Evolutionary conservation across 192 early-diverging fungal species (phyloP).

Genomic region (Coemansia sp.): DNA sequence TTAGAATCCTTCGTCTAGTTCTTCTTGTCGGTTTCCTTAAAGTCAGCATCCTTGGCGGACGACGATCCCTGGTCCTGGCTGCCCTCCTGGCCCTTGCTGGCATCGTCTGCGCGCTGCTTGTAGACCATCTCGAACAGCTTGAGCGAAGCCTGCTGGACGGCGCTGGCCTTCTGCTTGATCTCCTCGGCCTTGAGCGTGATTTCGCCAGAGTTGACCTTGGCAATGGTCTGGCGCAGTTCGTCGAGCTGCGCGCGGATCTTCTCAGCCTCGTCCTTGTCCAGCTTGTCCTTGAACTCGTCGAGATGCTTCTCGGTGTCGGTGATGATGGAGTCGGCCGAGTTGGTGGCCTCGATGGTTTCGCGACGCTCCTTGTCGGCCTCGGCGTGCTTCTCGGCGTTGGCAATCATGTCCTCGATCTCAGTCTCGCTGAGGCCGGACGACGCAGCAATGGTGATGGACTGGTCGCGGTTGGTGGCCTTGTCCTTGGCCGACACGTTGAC

Average conservation of each 20-base stretch:
- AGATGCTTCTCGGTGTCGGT: slow-evolving; percentile 93
- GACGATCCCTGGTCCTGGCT: slow-evolving; percentile 21
- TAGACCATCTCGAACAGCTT: slow-evolving; percentile 99
- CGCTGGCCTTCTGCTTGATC: slow-evolving; percentile 82
- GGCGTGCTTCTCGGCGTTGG: slow-evolving; percentile 85
- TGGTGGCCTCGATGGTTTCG: slow-evolving; percentile 92
- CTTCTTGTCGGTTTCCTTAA: slow-evolving; percentile 73
- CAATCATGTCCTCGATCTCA: slow-evolving; percentile 98
- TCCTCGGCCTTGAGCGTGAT: slow-evolving; percentile 74
- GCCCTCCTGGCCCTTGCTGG: slow-evolving; percentile 10
- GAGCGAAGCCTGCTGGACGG: slow-evolving; percentile 83
- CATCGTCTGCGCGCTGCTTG: slow-evolving; percentile 69
- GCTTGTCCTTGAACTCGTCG: slow-evolving; percentile 93
- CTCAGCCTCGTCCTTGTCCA: slow-evolving; percentile 81
- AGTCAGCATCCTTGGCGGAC: slow-evolving; percentile 67
- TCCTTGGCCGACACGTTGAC: slow-evolving; percentile 97
- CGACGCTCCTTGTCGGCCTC: slow-evolving; percentile 90
- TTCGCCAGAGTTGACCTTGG: slow-evolving; percentile 67
- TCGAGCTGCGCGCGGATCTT: slow-evolving; percentile 85
- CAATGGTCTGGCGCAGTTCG: slow-evolving; percentile 76
- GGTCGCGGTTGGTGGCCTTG: slow-evolving; percentile 94
- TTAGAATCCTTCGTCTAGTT: slow-evolving; percentile 16
- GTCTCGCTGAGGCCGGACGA: slow-evolving; percentile 88
- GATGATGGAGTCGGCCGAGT: slow-evolving; percentile 90
- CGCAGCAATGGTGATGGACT: slow-evolving; percentile 95